A percentile compares a stretch with the other conserved stretches of the same genome.
phyloP scores from a whole-genome alignment of 1,284 basidiomycete species.

The Ustilago crameri region DNA sequence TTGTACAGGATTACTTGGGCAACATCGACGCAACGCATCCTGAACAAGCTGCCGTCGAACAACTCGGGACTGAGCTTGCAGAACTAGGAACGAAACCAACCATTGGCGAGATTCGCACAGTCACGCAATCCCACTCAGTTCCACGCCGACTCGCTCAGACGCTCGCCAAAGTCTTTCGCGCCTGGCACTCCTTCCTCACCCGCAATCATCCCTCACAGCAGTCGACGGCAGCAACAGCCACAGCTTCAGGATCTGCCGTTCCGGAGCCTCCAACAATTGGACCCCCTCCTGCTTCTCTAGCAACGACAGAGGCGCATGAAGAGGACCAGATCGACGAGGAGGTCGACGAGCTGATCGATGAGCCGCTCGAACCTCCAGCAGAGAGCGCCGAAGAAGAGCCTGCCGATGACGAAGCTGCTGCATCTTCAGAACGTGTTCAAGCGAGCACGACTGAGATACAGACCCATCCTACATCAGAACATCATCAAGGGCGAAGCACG shows the following conservation, averaged over 20 bases:
- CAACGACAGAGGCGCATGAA: background rate
- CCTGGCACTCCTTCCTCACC: slow-evolving; percentile 2
- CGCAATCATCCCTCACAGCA: background rate
- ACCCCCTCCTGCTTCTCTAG: background rate
- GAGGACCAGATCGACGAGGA: background rate
- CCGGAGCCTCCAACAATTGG: background rate
- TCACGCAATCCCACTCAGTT: slow-evolving; percentile 1
- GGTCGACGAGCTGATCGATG: background rate
- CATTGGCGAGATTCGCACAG: slow-evolving; percentile 4
- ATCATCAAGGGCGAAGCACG: background rate
- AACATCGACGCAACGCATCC: background rate
- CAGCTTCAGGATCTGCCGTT: background rate
- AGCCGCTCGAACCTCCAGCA: background rate
- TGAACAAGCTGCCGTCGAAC: slow-evolving; percentile 3
- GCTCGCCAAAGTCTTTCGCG: slow-evolving; percentile 2
- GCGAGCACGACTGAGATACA: background rate
- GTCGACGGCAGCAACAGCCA: background rate
- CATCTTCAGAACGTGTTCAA: background rate
- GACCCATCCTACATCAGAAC: background rate
- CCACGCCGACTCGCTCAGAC: slow-evolving; percentile 6
- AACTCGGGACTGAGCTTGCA: slow-evolving; percentile 9
- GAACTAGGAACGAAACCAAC: slow-evolving; percentile 1
- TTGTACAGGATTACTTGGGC: slow-evolving; percentile 6
- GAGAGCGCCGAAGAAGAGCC: background rate
- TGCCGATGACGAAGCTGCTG: background rate